Base-by-base conservation (phyloP, 352 stramenopile genomes). In the Peronospora tabacina region DNA sequence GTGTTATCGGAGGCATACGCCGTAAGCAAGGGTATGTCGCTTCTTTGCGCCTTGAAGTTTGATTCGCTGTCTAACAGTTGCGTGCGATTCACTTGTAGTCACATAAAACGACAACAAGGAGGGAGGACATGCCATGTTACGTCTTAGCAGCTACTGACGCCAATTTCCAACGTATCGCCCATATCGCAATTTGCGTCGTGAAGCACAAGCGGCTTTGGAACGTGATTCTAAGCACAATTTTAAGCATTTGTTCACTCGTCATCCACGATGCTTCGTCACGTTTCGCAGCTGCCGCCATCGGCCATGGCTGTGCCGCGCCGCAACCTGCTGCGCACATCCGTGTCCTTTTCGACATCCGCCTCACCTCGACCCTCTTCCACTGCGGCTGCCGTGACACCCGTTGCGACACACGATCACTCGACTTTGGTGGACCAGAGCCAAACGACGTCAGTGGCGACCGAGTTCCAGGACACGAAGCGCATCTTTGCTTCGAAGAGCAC, bases 401-500 rank as follows among this genome's bases (percentile, higher is more conserved):
- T 26, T 16, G 38, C 29, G 12, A 17, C 46, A 5, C 44, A 54
- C 26, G 45, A 45, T 6, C 46, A 43, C 46, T 42, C 50, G 39
- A 49, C 47, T 13, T 34, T 59, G 7, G 29, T 52, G 11, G 29
- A 40, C 7, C 20, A 42, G n/a, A 49, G 37, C 32, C 41, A 51
- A 20, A 30, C 52, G 33, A 53, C 34, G 20, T 59, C 55, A 28
- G 29, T 65, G 36, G 32, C 55, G 16, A 51, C 43, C n/a, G 64
- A 69, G 46, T 94, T 95, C 54, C 69, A 72, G 22, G 65, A 95
- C 45, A 87, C 81, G 1, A 74, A 96, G 66, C 63, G 68, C 38
- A 90, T 90, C 51, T 94, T 91, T 59, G 70, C 72, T 47, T 68
- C 72, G 61, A 95, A 94, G 68, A 76, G 68, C 26, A 96, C 78